Evolutionary conservation across 768 basidiomycete genomes (phyloP).

Genomic region (Tulasnella sp.): DNA sequence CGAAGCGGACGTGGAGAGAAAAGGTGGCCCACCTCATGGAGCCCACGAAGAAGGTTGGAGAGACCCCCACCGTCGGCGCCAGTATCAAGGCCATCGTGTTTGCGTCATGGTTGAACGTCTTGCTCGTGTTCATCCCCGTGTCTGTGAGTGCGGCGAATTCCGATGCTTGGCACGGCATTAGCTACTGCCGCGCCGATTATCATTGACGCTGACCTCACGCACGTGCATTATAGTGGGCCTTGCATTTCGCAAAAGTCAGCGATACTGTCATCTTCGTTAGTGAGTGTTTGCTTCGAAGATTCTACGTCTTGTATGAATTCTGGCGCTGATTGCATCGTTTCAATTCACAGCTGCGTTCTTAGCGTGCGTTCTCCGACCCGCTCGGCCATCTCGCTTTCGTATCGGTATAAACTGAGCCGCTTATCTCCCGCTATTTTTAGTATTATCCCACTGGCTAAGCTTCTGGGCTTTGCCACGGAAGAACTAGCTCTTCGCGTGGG

Average conservation of each 20-base stretch:
- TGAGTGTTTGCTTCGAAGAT: constrained; percentile 29
- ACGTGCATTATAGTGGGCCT: constrained; percentile 46
- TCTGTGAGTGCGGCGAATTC: constrained; percentile 38
- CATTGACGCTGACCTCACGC: not conserved
- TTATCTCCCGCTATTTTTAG: constrained; percentile 43
- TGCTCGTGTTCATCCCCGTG: constrained; percentile 61
- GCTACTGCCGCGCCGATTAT: not conserved
- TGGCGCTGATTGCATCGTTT: not conserved
- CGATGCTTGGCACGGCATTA: not conserved
- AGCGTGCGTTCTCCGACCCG: constrained; percentile 4
- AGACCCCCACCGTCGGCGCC: constrained; percentile 35
- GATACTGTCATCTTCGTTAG: constrained; percentile 65
- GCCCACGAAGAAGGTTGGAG: constrained; percentile 29
- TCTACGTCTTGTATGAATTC: not conserved
- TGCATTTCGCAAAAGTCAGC: constrained; percentile 47
- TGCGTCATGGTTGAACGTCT: constrained; percentile 58
- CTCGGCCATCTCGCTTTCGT: not conserved
- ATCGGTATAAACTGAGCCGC: not conserved
- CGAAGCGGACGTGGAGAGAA: too few relatives aligned
- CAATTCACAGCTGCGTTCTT: constrained; percentile 7
- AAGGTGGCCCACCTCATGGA: not conserved
- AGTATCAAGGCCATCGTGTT: constrained; percentile 45
- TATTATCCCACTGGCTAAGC: constrained; percentile 78
- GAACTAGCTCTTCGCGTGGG: constrained; percentile 74
- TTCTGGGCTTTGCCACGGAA: constrained; percentile 69